Conservation (phyloP, 2,329 filamentous ascomycete species). For the Pyrenophora tritici-repentis region DNA sequence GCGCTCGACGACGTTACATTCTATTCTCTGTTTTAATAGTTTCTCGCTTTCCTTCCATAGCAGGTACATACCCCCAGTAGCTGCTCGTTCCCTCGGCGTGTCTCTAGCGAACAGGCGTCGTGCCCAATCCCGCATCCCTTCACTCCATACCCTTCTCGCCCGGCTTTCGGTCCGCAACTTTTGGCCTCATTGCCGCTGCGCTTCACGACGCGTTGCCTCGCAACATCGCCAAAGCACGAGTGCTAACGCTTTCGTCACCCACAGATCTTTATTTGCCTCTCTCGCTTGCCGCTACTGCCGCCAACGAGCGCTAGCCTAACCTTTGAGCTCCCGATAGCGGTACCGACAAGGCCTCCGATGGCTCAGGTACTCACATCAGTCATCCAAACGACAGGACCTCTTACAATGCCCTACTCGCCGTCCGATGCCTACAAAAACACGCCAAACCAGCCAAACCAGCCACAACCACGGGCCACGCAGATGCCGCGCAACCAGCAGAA, state of each 20-base stretch:
- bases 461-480: slow-evolving; percentile 48
- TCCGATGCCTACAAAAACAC: slow-evolving; percentile 54
- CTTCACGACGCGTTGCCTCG: slow-evolving; percentile 10
- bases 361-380: slow-evolving; percentile 55
- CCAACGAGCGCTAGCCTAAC: slow-evolving; percentile 21
- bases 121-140: slow-evolving; percentile 22
- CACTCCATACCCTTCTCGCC: slow-evolving; percentile 21
- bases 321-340: slow-evolving; percentile 25
- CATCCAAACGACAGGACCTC: slow-evolving; percentile 53
- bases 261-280: slow-evolving; percentile 24
- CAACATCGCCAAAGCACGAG: slow-evolving; percentile 3
- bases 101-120: slow-evolving; percentile 6
- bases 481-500: slow-evolving; percentile 52
- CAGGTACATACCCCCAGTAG: slow-evolving; percentile 35
- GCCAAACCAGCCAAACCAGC: slow-evolving; percentile 44
- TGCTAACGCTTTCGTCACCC: slow-evolving; percentile 25
- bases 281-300: slow-evolving; percentile 20
- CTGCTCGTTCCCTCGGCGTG: slow-evolving; percentile 9
- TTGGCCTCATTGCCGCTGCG: slow-evolving; percentile 14
- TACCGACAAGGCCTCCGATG: slow-evolving; percentile 41
- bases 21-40: slow-evolving; percentile 47
- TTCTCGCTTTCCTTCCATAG: slow-evolving; percentile 31
- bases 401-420: slow-evolving; percentile 57
- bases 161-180: slow-evolving; percentile 14
- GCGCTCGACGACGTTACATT: slow-evolving; percentile 41